These are phyloP conservation scores for Emiliania huxleyi DNA, from an alignment of 78 protist genomes.

Conservation along the genomic window DNA sequence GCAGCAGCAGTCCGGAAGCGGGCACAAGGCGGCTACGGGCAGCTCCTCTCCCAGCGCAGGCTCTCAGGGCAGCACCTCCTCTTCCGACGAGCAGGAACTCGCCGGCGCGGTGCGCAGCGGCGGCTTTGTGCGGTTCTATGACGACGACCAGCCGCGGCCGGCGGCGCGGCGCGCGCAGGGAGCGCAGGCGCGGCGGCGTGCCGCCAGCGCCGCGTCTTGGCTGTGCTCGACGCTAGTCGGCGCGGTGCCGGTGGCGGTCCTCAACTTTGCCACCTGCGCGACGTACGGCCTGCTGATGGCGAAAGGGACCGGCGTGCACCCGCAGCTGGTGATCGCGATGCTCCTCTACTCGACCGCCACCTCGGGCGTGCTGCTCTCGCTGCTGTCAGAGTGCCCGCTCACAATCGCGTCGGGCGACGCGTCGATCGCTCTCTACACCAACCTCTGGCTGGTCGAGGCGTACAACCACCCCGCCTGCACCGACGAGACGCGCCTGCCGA, in stretches of 20 bases:
- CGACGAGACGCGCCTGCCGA: neutral
- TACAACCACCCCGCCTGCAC: neutral
- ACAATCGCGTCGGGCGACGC: neutral
- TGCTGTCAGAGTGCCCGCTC: neutral
- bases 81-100: neutral
- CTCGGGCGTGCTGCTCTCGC: neutral
- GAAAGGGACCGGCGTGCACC: neutral
- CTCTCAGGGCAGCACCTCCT: neutral
- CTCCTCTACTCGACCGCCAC: neutral
- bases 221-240: neutral
- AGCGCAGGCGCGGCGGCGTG: neutral
- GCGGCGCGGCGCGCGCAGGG: neutral
- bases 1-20: neutral
- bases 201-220: neutral
- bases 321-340: neutral
- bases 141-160: neutral
- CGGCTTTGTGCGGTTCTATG: too few relatives aligned
- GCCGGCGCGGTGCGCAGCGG: neutral
- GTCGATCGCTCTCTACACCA: neutral
- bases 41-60: neutral
- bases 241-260: neutral
- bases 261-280: neutral
- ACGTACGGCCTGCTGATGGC: neutral
- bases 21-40: neutral
- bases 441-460: neutral